A percentile compares a stretch with the other conserved stretches of the same genome.
Conservation (phyloP, 768 basidiomycete species). For the Suillus placidus region DNA sequence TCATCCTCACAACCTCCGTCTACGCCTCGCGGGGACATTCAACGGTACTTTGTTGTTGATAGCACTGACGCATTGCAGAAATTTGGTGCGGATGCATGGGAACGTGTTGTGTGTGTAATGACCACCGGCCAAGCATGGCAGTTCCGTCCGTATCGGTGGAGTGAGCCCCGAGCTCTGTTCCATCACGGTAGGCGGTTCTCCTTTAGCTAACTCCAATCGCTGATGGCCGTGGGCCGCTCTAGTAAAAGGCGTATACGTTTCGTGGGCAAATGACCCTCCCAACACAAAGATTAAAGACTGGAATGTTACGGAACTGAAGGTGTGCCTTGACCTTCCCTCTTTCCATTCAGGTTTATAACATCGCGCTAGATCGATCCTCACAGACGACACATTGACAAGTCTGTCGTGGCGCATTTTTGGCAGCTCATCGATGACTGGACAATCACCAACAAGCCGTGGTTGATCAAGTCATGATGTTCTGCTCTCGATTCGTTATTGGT, state of each 20-base stretch:
- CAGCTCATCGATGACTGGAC: conserved; percentile 89
- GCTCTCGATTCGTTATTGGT: neutral
- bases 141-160: conserved; percentile 97
- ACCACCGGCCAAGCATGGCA: conserved; percentile 99
- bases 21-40: conserved; percentile 41
- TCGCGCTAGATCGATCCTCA: conserved; percentile 78
- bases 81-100: conserved; percentile 94
- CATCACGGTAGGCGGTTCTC: conserved; percentile 71
- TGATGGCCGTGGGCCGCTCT: neutral
- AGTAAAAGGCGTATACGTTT: conserved; percentile 96
- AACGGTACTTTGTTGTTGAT: conserved; percentile 87
- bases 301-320: conserved; percentile 96
- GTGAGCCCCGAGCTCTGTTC: conserved; percentile 88
- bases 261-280: conserved; percentile 92
- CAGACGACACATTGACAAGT: conserved; percentile 91
- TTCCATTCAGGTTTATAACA: neutral
- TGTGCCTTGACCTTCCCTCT: conserved; percentile 31
- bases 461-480: conserved; percentile 50
- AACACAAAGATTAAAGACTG: conserved; percentile 91
- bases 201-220: neutral
- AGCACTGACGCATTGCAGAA: conserved; percentile 90
- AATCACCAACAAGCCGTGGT: conserved; percentile 73
- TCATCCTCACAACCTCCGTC: conserved; percentile 21
- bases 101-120: conserved; percentile 95
- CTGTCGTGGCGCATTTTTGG: conserved; percentile 96